Percentiles rank a stretch among this genome's conserved stretches.
These are phyloP conservation scores for Coemansia sp. DNA, from an alignment of 192 early-diverging fungal genomes.

Conservation along the genomic window DNA sequence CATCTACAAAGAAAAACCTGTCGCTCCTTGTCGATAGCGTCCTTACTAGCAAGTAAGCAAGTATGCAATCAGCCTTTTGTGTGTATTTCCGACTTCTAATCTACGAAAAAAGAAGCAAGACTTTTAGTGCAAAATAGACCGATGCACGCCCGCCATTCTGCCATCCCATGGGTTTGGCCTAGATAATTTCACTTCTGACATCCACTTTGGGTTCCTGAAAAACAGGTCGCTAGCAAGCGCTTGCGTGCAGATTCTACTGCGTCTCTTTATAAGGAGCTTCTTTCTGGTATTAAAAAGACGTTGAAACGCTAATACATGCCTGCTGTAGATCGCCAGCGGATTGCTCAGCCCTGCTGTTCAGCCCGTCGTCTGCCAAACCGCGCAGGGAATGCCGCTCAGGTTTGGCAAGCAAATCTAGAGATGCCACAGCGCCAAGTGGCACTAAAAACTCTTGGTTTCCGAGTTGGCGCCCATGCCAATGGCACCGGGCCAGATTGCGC, in stretches of 20 bases:
- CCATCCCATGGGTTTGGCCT: background rate
- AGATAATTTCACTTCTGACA: background rate
- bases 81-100: background rate
- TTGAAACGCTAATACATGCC: background rate
- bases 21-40: background rate
- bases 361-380: slow-evolving; percentile 2
- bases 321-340: background rate
- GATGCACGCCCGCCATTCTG: background rate
- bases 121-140: background rate
- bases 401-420: background rate
- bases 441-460: background rate
- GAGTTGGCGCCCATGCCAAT: background rate
- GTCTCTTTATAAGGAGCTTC: background rate
- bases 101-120: background rate
- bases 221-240: background rate
- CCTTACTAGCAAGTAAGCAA: background rate
- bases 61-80: background rate
- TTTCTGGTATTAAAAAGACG: background rate
- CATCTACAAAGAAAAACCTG: background rate
- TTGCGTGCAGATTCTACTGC: background rate
- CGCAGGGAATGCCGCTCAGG: background rate
- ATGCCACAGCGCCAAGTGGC: background rate
- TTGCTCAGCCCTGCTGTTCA: slow-evolving; percentile 5
- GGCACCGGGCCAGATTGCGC: slow-evolving; percentile 1
- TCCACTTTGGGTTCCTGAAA: background rate